Base-by-base conservation (phyloP, 768 basidiomycete species). In the Trametes cinnabarina region DNA sequence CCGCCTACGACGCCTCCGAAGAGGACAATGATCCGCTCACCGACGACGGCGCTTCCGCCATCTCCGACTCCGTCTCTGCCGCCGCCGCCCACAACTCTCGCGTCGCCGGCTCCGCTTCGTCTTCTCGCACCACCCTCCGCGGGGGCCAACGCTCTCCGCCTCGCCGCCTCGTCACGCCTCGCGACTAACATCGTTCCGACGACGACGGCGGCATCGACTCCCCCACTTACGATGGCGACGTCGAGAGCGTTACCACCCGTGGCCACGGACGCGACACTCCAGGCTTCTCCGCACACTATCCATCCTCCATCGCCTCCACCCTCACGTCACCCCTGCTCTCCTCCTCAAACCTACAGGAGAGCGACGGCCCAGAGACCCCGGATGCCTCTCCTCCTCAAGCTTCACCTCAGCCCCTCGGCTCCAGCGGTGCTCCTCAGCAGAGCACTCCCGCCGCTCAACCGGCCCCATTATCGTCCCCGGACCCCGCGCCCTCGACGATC, bases 1-100 rank as follows among this genome's bases (percentile, higher is more conserved):
- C 66, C 17, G 58, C 64, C 41, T 71, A 65, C 50, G 61, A 56
- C 69, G 89, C 87, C 71, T 91, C 88, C 3, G 89, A 92, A 68
- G 90, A 92, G 74, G 90, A 92, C 81, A 92, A 92, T 69, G 90
- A 92, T 70, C 88, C 90, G 4, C 75, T 90, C 63, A 90, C 88
- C 7, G 90, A 92, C 77, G 90, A 90, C 67, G 79, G 75, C 25
- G 68, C 72, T 22, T 82, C 85, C 28, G 71, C 80, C 48, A 69
- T 83, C 42, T 79, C 82, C 6, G 65, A 79, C 47, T 78, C 82
- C 5, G 54, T 64, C n/a, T 54, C 62, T 40, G 67, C 58, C 51
- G 69, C 62, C 42, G 66, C 59, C 51, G 69, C 42, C 35, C 65
- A 47, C 12, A 48, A 46, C 39, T 32, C 55, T 12, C 52, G 47